Evolutionary conservation across 805 yeast species (phyloP).

Genomic region (Hyphopichia homilentoma): DNA sequence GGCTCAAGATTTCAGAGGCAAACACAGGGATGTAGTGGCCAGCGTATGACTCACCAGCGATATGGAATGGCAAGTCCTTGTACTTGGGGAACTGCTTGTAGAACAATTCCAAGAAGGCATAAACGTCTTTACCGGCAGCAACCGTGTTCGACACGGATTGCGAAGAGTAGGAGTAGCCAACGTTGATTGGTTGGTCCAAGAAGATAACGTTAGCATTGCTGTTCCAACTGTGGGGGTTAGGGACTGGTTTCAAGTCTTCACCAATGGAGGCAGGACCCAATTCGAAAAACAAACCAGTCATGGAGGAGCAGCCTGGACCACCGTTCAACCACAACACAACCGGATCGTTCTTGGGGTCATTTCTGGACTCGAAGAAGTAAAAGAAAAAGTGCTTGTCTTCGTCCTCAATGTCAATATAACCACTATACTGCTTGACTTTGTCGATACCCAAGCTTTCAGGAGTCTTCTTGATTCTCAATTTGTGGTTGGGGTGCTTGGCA

Average conservation of each 20-base stretch:
- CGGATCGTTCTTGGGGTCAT: conserved; percentile 28
- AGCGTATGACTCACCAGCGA: conserved; percentile 44
- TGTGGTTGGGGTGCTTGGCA: conserved; percentile 43
- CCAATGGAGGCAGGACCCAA: conserved; percentile 26
- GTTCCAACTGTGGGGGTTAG: conserved; percentile 28
- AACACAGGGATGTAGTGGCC: conserved; percentile 48
- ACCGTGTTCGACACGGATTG: conserved; percentile 26
- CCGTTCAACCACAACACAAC: conserved; percentile 30
- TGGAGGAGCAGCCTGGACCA: conserved; percentile 30
- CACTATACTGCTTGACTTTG: conserved; percentile 75
- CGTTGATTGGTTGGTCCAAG: conserved; percentile 25
- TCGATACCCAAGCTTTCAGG: conserved; percentile 77
- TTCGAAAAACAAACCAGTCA: conserved; percentile 27
- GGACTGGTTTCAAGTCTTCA: conserved; percentile 18
- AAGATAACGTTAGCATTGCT: conserved; percentile 24
- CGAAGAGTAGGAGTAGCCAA: conserved; percentile 20
- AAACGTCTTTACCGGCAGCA: conserved; percentile 34
- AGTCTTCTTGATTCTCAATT: conserved; percentile 55
- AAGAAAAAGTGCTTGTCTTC: conserved; percentile 51
- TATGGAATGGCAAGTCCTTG: conserved; percentile 25
- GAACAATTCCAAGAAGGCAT: conserved; percentile 35
- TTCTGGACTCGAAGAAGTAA: conserved; percentile 32
- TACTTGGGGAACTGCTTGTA: conserved; percentile 33
- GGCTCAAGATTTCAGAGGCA: conserved; percentile 39
- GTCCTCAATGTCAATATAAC: conserved; percentile 76